These are phyloP conservation scores for Nematodospora valgi DNA, from an alignment of 805 yeast genomes.

Conservation along the genomic window DNA sequence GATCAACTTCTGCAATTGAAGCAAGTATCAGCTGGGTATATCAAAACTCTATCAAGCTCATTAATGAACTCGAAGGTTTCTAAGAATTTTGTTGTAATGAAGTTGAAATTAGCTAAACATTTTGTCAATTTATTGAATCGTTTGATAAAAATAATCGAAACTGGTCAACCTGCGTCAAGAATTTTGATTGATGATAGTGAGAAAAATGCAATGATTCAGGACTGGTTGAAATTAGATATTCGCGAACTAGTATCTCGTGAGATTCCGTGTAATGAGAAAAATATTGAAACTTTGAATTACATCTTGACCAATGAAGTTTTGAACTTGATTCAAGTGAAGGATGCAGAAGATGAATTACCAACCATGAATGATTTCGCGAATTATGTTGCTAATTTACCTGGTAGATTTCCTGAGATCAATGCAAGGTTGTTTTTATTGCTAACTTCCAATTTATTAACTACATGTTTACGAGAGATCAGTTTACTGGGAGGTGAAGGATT, in stretches of 20 bases:
- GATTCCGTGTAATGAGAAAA: constrained; percentile 44
- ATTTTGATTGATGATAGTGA: constrained; percentile 44
- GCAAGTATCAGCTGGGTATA: constrained; percentile 47
- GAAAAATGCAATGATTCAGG: constrained; percentile 48
- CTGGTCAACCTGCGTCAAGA: constrained; percentile 48
- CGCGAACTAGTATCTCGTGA: constrained; percentile 45
- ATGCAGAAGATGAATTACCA: constrained; percentile 8
- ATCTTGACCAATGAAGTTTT: constrained; percentile 35
- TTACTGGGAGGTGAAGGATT: constrained; percentile 56
- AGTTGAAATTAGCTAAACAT: constrained; percentile 49
- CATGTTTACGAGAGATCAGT: constrained; percentile 61
- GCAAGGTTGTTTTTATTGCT: constrained; percentile 56
- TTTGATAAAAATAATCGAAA: constrained; percentile 50
- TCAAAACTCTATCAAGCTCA: constrained; percentile 42
- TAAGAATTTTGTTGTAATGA: constrained; percentile 45
- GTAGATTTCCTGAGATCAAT: constrained; percentile 45
- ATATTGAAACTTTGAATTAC: constrained; percentile 26
- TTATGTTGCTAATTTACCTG: constrained; percentile 38
- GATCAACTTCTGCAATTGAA: constrained; percentile 54
- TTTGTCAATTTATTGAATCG: constrained; percentile 54
- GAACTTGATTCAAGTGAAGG: constrained; percentile 17
- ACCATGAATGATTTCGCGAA: constrained; percentile 7
- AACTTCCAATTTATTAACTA: constrained; percentile 51
- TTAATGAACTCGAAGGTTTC: constrained; percentile 43
- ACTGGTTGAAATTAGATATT: constrained; percentile 56